These are phyloP conservation scores for Fusarium sp. DNA, from an alignment of 2,329 filamentous ascomycete genomes.

Conservation along the genomic window DNA sequence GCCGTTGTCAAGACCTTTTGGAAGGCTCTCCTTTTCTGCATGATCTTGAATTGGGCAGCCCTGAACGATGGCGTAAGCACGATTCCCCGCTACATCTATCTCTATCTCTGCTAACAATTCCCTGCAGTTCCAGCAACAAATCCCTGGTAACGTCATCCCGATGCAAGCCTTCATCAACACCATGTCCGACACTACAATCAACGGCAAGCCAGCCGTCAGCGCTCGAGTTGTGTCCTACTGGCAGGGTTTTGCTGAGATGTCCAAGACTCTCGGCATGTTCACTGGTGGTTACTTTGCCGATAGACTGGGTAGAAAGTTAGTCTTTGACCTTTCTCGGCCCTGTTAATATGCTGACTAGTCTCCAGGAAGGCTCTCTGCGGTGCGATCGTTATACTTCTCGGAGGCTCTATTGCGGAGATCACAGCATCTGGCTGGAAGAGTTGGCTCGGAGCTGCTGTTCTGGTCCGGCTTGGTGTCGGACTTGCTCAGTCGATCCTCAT, in stretches of 20 bases:
- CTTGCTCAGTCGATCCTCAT: slow-evolving; percentile 20
- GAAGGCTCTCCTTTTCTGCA: slow-evolving; percentile 4
- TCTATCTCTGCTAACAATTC: neutral
- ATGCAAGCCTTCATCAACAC: slow-evolving; percentile 19
- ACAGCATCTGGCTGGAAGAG: neutral
- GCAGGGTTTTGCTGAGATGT: slow-evolving; percentile 23
- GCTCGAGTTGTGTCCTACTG: slow-evolving; percentile 21
- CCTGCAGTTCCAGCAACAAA: neutral
- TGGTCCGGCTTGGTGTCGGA: neutral
- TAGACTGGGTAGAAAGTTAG: neutral
- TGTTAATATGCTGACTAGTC: neutral
- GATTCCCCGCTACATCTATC: rapidly evolving
- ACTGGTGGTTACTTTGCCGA: neutral
- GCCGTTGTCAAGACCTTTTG: neutral
- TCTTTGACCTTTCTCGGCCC: no score
- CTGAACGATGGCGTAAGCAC: neutral
- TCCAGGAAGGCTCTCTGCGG: neutral
- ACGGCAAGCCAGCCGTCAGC: slow-evolving; percentile 14
- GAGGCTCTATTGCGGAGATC: neutral
- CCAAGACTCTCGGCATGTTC: slow-evolving; percentile 4
- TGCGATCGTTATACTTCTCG: neutral
- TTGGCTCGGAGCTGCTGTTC: neutral
- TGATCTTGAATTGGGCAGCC: slow-evolving; percentile 7
- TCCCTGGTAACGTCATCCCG: neutral
- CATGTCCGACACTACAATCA: slow-evolving; percentile 11